phyloP scores from a whole-genome alignment of 192 early-diverging fungal species.

The Cetraspora pellucida region DNA sequence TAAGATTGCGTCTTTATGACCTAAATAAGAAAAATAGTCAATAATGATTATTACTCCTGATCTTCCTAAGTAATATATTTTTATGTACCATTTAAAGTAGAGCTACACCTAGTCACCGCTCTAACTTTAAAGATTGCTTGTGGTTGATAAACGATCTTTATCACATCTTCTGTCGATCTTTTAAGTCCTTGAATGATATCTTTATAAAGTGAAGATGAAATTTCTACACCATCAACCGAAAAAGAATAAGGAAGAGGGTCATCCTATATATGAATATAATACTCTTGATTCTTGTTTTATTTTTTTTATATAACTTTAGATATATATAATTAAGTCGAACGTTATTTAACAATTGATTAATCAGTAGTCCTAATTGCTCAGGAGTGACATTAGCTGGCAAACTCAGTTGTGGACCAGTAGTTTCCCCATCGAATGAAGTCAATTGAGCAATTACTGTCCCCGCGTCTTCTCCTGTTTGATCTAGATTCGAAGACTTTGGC shows the following conservation, averaged over 20 bases:
- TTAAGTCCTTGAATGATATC: slow-evolving; percentile 80
- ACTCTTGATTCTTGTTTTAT: neutral
- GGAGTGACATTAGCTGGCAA: slow-evolving; percentile 82
- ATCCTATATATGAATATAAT: slow-evolving; percentile 44
- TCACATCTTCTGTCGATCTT: slow-evolving; percentile 85
- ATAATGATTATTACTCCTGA: neutral
- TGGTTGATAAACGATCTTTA: slow-evolving; percentile 90
- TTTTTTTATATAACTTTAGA: neutral
- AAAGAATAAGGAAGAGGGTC: slow-evolving; percentile 95
- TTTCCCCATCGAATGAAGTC: slow-evolving; percentile 73
- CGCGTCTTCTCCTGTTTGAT: slow-evolving; percentile 31
- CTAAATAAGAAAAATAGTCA: slow-evolving; percentile 33
- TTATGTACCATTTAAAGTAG: slow-evolving; percentile 70
- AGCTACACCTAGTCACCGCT: slow-evolving; percentile 89
- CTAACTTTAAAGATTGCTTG: slow-evolving; percentile 95
- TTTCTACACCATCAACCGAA: slow-evolving; percentile 85
- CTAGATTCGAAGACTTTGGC: slow-evolving; percentile 39
- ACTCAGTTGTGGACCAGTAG: slow-evolving; percentile 85
- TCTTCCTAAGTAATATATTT: neutral
- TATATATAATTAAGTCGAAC: slow-evolving; percentile 48
- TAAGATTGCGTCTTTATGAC: slow-evolving; percentile 94
- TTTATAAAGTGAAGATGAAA: slow-evolving; percentile 67
- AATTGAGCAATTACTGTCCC: slow-evolving; percentile 78
- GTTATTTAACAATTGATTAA: slow-evolving; percentile 88
- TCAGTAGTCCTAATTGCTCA: slow-evolving; percentile 81